phyloP scores from a whole-genome alignment of 257 asterid species.

The Ilex aquifolium region DNA sequence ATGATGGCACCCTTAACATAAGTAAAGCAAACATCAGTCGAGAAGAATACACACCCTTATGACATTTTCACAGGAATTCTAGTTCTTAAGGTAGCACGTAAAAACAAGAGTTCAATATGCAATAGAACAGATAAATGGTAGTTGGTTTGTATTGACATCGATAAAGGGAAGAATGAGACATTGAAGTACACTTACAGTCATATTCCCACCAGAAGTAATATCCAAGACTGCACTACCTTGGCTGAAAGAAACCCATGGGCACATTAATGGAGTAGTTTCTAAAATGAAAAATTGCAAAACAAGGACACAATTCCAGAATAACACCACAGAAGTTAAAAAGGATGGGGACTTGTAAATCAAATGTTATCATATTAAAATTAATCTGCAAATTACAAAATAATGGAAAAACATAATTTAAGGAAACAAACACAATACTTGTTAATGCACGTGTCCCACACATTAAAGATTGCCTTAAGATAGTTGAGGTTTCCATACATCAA shows the following conservation, averaged over 20 bases:
- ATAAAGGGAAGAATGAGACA: not conserved
- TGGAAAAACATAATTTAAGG: no score
- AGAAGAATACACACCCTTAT: no score
- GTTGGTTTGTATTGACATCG: not conserved
- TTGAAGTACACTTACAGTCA: constrained; percentile 55
- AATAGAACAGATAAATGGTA: not conserved
- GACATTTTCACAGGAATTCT: no score
- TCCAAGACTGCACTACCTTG: constrained; percentile 93
- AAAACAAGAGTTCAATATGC: not conserved
- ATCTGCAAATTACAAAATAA: no score
- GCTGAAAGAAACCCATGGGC: constrained; percentile 42
- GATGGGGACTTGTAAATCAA: no score
- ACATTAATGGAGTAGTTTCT: constrained; percentile 16
- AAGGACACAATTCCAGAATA: constrained; percentile 6
- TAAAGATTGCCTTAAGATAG: no score
- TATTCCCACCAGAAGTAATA: constrained; percentile 73
- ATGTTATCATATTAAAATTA: no score
- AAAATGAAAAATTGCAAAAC: not conserved
- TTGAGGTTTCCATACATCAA: no score
- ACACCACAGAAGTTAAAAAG: constrained; percentile 6
- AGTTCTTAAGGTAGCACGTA: not conserved
- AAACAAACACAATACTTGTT: no score
- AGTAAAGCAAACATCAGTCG: no score
- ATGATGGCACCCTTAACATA: no score
- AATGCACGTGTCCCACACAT: no score